These are phyloP conservation scores for Xylariaceae sp. DNA, from an alignment of 2,329 filamentous ascomycete species.

Conservation along the genomic window DNA sequence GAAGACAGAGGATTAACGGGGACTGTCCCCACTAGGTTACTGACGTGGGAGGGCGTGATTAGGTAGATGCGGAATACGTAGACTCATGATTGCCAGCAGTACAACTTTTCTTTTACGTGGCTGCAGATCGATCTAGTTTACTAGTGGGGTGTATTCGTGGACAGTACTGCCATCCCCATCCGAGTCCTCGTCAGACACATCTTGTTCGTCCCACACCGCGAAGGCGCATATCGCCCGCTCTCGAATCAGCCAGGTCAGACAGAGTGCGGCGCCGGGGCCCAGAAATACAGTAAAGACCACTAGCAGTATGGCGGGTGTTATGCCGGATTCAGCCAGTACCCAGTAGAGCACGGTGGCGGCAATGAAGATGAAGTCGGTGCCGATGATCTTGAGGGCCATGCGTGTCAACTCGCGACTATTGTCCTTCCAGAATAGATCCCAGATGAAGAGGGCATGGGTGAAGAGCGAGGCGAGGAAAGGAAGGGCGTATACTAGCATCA, in stretches of 20 bases:
- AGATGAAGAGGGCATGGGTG: constrained; percentile 40
- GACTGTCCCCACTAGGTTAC: too few relatives aligned
- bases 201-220: neutral
- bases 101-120: neutral
- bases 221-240: constrained; percentile 19
- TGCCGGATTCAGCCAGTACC: constrained; percentile 47
- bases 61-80: too few relatives aligned
- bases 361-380: constrained; percentile 43
- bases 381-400: constrained; percentile 40
- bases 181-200: constrained; percentile 10
- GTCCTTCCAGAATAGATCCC: constrained; percentile 36
- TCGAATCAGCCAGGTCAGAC: constrained; percentile 23
- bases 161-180: constrained; percentile 19
- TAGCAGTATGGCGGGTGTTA: constrained; percentile 31
- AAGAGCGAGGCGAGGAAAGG: constrained; percentile 40
- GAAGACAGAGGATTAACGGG: too few relatives aligned
- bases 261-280: constrained; percentile 36
- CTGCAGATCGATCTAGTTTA: constrained; percentile 1
- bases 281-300: constrained; percentile 27
- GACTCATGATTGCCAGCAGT: neutral
- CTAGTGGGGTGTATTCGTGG: constrained; percentile 19
- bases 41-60: too few relatives aligned
- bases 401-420: constrained; percentile 48
- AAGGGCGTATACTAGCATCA: constrained; percentile 40
- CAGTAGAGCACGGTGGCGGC: constrained; percentile 47